Conservation (phyloP, 2,329 filamentous ascomycete genomes). For the Leptographium radiaticola region DNA sequence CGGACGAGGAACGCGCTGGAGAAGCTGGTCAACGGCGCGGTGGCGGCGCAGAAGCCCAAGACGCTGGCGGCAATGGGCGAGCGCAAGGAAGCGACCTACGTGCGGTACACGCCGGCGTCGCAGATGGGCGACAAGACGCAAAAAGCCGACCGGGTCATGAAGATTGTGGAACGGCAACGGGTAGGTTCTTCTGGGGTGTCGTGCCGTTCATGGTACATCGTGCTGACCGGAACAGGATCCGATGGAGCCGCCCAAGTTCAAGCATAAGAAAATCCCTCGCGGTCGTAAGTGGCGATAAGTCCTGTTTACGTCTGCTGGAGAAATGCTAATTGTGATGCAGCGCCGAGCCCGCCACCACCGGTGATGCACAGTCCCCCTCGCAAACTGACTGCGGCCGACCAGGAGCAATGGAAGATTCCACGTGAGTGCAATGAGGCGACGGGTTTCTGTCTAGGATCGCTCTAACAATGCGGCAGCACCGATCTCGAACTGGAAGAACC, state of each 20-base stretch:
- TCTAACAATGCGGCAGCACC: constrained; percentile 38
- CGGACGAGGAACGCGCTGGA: constrained; percentile 79
- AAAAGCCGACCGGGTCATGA: constrained; percentile 94
- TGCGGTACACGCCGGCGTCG: constrained; percentile 88
- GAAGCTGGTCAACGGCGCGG: constrained; percentile 68
- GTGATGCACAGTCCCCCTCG: constrained; percentile 90
- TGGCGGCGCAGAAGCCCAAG: constrained; percentile 90
- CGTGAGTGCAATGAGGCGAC: constrained; percentile 20
- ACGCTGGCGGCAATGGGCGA: constrained; percentile 59
- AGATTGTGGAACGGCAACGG: constrained; percentile 86
- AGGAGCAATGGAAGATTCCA: constrained; percentile 84
- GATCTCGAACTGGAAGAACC: constrained; percentile 98
- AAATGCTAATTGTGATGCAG: background rate
- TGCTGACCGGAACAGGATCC: constrained; percentile 43
- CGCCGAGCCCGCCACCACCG: constrained; percentile 82
- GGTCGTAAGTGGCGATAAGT: constrained; percentile 7
- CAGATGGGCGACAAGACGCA: constrained; percentile 84
- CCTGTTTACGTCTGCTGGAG: background rate
- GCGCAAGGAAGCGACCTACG: constrained; percentile 78
- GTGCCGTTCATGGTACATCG: background rate
- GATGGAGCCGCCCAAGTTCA: constrained; percentile 96
- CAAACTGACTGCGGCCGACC: constrained; percentile 91
- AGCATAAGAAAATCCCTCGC: constrained; percentile 94
- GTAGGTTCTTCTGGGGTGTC: background rate
- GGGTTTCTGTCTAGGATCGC: background rate